These are phyloP conservation scores for Monilinia aucupariae DNA, from an alignment of 2,329 filamentous ascomycete species.

Conservation along the genomic window DNA sequence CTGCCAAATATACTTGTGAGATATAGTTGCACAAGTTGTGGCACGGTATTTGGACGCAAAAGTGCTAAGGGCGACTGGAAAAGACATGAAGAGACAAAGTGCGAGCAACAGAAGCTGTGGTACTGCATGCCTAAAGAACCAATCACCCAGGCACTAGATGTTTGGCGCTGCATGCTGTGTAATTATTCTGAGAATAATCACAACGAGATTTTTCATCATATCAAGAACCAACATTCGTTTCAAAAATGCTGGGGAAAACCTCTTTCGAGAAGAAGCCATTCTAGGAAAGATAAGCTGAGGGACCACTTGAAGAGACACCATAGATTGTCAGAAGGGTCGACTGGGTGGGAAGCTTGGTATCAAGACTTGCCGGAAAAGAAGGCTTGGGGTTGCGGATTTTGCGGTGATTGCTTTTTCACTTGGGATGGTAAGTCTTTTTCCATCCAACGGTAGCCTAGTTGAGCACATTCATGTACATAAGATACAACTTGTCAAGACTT, in stretches of 20 bases:
- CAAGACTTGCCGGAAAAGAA: slow-evolving; percentile 21
- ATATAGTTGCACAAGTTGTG: slow-evolving; percentile 25
- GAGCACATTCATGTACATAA: neutral
- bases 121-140: slow-evolving; percentile 23
- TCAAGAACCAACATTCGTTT: slow-evolving; percentile 22
- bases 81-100: slow-evolving; percentile 26
- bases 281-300: slow-evolving; percentile 27
- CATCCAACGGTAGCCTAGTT: neutral
- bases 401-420: slow-evolving; percentile 22
- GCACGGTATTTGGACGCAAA: slow-evolving; percentile 18
- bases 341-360: slow-evolving; percentile 24
- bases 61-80: slow-evolving; percentile 27
- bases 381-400: slow-evolving; percentile 30
- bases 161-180: slow-evolving; percentile 25
- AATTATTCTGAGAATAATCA: slow-evolving; percentile 4
- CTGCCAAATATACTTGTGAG: slow-evolving; percentile 5
- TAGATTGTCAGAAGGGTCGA: slow-evolving; percentile 16
- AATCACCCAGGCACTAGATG: neutral
- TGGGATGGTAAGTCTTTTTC: slow-evolving; percentile 26
- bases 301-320: slow-evolving; percentile 26
- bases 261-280: slow-evolving; percentile 16
- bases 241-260: slow-evolving; percentile 20
- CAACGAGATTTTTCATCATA: slow-evolving; percentile 20
- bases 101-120: slow-evolving; percentile 26
- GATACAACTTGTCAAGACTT: neutral